A percentile compares a stretch with the other conserved stretches of the same genome.
These are phyloP conservation scores for Cerrena zonata DNA, from an alignment of 1,284 basidiomycete genomes.

Conservation along the genomic window DNA sequence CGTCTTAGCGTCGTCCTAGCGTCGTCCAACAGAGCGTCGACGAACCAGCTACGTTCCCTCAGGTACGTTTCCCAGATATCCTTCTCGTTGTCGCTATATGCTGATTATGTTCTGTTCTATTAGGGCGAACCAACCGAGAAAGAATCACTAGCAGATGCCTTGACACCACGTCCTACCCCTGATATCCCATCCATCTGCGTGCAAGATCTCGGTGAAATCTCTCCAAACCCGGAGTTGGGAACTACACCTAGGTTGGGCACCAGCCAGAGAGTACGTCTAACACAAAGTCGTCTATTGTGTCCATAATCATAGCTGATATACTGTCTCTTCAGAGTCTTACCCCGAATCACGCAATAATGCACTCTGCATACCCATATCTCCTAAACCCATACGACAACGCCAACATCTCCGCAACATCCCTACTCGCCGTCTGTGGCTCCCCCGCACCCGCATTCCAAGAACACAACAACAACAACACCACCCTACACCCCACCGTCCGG, in stretches of 20 bases:
- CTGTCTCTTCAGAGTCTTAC: background rate
- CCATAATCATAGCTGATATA: background rate
- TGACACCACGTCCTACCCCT: background rate
- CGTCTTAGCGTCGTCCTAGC: background rate
- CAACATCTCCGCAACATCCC: background rate
- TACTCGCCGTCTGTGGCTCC: conserved; percentile 2
- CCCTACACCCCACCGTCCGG: background rate
- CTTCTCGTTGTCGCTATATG: background rate
- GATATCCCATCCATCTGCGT: background rate
- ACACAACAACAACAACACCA: background rate
- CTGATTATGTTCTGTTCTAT: too few relatives aligned
- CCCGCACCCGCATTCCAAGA: background rate
- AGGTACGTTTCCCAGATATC: background rate
- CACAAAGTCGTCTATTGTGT: too few relatives aligned
- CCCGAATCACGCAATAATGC: background rate
- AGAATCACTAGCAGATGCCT: too few relatives aligned
- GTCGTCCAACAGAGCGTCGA: background rate
- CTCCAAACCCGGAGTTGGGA: too few relatives aligned
- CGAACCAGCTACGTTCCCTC: background rate
- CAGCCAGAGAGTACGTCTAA: too few relatives aligned
- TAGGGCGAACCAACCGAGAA: too few relatives aligned
- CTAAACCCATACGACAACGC: background rate
- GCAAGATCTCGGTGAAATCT: background rate
- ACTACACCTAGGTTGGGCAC: too few relatives aligned
- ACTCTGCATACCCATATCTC: background rate